A percentile compares a stretch with the other conserved stretches of the same genome.
Evolutionary conservation across 2,329 filamentous ascomycete species (phyloP).

Genomic region (Magnaporthiopsis rhizophila): DNA sequence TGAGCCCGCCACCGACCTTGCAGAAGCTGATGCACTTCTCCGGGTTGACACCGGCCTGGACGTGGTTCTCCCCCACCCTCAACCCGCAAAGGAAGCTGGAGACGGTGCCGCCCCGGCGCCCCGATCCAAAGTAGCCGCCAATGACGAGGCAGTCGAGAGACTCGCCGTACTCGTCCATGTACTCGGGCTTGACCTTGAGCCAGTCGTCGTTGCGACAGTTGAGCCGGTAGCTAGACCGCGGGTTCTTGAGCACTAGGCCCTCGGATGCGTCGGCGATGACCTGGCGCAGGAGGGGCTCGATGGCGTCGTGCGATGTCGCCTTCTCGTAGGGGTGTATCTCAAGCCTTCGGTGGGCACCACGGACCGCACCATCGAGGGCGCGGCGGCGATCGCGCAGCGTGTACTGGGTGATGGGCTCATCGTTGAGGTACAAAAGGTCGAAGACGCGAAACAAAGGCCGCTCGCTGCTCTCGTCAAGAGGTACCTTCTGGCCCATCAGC

Average conservation of each 20-base stretch:
- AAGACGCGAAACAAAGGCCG: constrained; percentile 81
- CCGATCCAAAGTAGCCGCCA: constrained; percentile 88
- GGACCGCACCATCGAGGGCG: constrained; percentile 66
- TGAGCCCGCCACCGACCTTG: constrained; percentile 94
- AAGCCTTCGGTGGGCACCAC: constrained; percentile 63
- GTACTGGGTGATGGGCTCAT: constrained; percentile 69
- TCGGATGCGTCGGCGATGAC: constrained; percentile 84
- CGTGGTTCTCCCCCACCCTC: constrained; percentile 61
- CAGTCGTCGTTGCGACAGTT: constrained; percentile 92
- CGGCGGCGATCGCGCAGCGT: constrained; percentile 71
- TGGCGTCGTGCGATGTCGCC: constrained; percentile 59
- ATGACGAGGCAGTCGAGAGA: constrained; percentile 83
- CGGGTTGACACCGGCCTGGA: constrained; percentile 48
- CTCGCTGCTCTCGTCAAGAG: constrained; percentile 52
- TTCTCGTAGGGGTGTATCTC: constrained; percentile 71
- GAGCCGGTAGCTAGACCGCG: constrained; percentile 73
- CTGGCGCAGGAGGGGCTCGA: constrained; percentile 71
- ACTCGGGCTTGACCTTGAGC: constrained; percentile 98
- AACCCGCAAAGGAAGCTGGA: constrained; percentile 90
- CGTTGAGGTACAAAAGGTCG: constrained; percentile 86
- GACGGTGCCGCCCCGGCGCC: constrained; percentile 70
- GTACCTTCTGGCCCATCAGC: constrained; percentile 68
- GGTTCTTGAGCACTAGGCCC: constrained; percentile 90
- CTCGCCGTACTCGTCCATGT: constrained; percentile 95
- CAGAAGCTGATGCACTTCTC: constrained; percentile 91